A percentile compares a stretch with the other conserved stretches of the same genome.
Conservation (phyloP, 208 protist species). For the Trypanosoma conorhini region DNA sequence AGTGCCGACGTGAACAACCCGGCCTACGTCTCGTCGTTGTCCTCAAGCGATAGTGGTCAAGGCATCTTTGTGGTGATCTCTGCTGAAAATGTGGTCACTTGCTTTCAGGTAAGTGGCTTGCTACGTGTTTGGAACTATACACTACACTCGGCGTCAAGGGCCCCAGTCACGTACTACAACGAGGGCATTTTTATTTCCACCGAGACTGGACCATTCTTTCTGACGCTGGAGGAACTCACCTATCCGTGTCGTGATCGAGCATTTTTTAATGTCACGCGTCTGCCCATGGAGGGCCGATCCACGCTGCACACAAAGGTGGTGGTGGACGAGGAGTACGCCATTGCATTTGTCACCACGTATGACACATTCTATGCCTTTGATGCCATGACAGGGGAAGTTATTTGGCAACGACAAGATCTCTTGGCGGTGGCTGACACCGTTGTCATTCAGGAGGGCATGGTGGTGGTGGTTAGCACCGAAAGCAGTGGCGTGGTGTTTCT, state of each 20-base stretch:
- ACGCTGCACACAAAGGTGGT: constrained; percentile 14
- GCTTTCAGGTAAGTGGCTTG: constrained; percentile 12
- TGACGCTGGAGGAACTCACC: constrained; percentile 16
- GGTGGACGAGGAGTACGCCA: constrained; percentile 22
- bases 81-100: background rate
- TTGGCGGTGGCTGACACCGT: background rate
- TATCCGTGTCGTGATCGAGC: constrained; percentile 26
- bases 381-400: constrained; percentile 5
- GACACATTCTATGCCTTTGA: constrained; percentile 27
- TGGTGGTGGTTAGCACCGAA: constrained; percentile 5
- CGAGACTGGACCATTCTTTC: background rate
- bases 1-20: background rate
- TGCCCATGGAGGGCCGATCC: background rate
- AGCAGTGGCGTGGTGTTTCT: constrained; percentile 9
- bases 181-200: constrained; percentile 25
- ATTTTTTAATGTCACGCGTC: constrained; percentile 1
- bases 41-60: constrained; percentile 1
- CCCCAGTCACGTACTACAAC: constrained; percentile 29
- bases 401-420: constrained; percentile 23
- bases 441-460: constrained; percentile 15
- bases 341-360: constrained; percentile 24
- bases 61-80: constrained; percentile 20
- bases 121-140: constrained; percentile 23
- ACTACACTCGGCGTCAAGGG: constrained; percentile 1
- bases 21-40: constrained; percentile 20